Evolutionary conservation across 2,329 filamentous ascomycete species (phyloP), one percentile per base, ranked within the genome.

Genomic region (Ceratocystis colombiana): DNA sequence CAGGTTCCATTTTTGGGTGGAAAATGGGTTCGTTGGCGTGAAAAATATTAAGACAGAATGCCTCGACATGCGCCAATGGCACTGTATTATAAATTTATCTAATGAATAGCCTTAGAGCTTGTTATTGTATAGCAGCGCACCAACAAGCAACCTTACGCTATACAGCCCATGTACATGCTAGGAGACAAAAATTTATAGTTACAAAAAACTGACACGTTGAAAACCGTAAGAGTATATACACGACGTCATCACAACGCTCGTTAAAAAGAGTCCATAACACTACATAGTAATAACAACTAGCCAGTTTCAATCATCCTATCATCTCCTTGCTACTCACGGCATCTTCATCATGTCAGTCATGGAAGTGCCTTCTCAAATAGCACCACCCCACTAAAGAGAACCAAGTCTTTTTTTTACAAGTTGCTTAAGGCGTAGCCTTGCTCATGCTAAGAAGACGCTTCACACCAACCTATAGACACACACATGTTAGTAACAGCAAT

Each of bases 381-480:
- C 55, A 37, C 28, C 3, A 37, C 28, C 10, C 25, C 28, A 59
- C 15, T 12, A 37, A 17, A 59, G 8, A 59, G 12, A n/a, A 7
- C 8, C 4, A 10, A 17, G 28, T 28, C 22, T n/a, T 57, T 28
- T 17, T 17, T 33, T 33, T 15, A 57, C 53, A 57, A 30, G 22
- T n/a, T 30, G 37, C 25, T 61, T 72, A 86, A 68, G 87, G 84
- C 7, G 88, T 90, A 44, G 84, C 87, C 76, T 86, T 87, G 78
- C 88, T 90, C 88, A 91, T 90, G 74, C 84, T 86, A 71, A 90
- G 84, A 72, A 91, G 78, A 70, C 88, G 82, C 76, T 90, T 91
- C 57, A 91, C 83, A 72, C 88, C 88, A 71, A 88, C 84, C 86
- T 89, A 69, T 55, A 68, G 62, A 5, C 20, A 41, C 15, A 50